Evolutionary conservation across 2,329 filamentous ascomycete species (phyloP), one percentile per base, ranked within the genome.

Genomic region (Apiospora malaysiana): DNA sequence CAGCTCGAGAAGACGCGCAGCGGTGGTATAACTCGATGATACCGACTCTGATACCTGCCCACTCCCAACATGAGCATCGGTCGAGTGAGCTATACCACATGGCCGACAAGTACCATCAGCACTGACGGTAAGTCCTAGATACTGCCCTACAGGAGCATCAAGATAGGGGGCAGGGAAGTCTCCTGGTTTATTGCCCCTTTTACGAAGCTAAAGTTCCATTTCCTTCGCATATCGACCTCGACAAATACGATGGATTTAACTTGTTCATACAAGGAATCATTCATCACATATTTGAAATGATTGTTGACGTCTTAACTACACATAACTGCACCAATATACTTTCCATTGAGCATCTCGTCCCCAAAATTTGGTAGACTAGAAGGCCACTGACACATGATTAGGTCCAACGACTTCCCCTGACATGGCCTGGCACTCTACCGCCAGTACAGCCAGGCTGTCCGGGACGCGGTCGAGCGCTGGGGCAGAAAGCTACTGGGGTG

Each of bases 1-100:
- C 88, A 2, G 87, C 84, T 46, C 84, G 89, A 27, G 85, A 89
- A 63, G 85, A 89, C 66, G 86, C 89, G 18, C 85, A 90, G 74
- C 84, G 85, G 68, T 91, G 89, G 89, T 84, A 87, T 76, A 83
- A 83, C 72, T 87, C 80, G 70, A 82, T 81, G 81, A 74, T 74
- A 71, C 72, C 75, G 10, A 80, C 78, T 0, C 71, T 81, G 18
- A 69, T 75, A 51, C 78, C 80, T 65, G 46, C 56, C 6, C 73
- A 76, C 12, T 68, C 56, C 1, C 70, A 73, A 7, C 72, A 47
- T 72, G 74, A 4, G 16, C 56, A 0, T 70, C 66, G 4, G 70
- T 72, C 75, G 8, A 73, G 74, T 6, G 16, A 59, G 0, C 77
- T 79, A 77, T 74, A 74, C 21, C 47, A 69, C 3, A 51, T 80